Base-by-base conservation (phyloP, 2,329 filamentous ascomycete species). In the Leptographium wingfieldii region DNA sequence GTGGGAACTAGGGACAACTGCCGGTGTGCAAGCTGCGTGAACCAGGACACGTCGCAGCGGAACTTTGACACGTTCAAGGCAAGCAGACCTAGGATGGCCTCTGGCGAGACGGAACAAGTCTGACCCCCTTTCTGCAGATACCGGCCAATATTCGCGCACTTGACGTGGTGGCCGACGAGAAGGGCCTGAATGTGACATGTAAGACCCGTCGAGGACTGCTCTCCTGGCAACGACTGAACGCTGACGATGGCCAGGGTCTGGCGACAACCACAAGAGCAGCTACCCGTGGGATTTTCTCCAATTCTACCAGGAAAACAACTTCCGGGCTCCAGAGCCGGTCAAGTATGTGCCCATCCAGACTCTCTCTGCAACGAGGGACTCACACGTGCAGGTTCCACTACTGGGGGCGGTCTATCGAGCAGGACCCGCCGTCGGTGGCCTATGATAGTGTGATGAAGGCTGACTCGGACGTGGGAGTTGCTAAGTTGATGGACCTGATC, bases 1-100 rank as follows among this genome's bases (percentile, higher is more conserved):
- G 55, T 27, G 48, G 43, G 5, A 2, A 3, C 19, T 60, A 85
- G 87, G 63, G 87, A 91, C 66, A 87, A 89, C 67, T 92, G 88
- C 67, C 85, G 83, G 61, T 92, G 87, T 68, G 66, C 71, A 1
- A 69, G 74, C 62, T 91, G 88, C 68, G 77, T 87, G 29, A 85
- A 90, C 69, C 80, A 81, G 60, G 80, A 84, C 62, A 92, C 88
- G 5, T 82, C 78, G 69, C 88, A 92, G 70, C 76, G 86, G 31
- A 79, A 81, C 57, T 76, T 87, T 59, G 80, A 90, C 66, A 88
- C 84, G 0, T 89, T 89, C 66, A 76, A 79, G 60, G 83, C 87
- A 43, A 29, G 38, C 19, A 22, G 33, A 11, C 11, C 5, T 14
- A 29, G 25, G 25, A 27, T 49, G 46, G n/a, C 46, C 1, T 12